These are phyloP conservation scores for Vinca minor DNA, from an alignment of 257 asterid species.

Conservation along the genomic window DNA sequence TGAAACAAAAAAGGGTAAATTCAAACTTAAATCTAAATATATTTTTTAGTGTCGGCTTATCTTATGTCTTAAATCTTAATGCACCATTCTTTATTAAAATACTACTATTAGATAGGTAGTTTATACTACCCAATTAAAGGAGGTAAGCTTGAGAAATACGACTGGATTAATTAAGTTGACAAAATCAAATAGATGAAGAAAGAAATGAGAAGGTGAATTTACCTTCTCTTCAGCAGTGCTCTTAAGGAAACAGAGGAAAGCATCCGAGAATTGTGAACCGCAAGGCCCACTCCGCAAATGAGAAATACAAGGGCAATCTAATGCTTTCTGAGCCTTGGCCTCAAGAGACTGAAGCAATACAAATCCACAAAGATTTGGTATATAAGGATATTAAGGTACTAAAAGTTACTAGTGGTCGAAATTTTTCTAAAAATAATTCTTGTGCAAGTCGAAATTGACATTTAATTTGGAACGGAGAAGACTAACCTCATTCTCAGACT, in stretches of 20 bases:
- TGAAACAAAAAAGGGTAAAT: neutral
- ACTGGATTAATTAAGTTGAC: neutral
- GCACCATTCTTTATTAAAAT: neutral
- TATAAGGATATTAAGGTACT: too few species aligned
- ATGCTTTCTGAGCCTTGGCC: constrained; percentile 67
- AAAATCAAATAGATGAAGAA: neutral
- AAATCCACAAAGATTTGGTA: neutral
- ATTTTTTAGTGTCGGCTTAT: too few species aligned
- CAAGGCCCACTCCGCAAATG: constrained; percentile 67
- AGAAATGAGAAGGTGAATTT: neutral
- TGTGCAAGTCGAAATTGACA: neutral
- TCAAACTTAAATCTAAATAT: neutral
- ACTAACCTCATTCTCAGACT: constrained; percentile 30
- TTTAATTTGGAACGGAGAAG: neutral
- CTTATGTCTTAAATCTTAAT: neutral
- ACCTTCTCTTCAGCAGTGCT: constrained; percentile 78
- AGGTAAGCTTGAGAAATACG: neutral
- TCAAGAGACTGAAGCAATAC: constrained; percentile 35
- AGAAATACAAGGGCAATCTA: constrained; percentile 91
- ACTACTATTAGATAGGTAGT: neutral
- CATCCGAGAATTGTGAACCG: constrained; percentile 73
- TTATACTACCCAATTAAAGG: neutral
- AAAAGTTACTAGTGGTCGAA: too few species aligned
- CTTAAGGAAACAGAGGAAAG: constrained; percentile 84
- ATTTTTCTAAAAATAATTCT: too few species aligned